Evolutionary conservation across 371 early-diverging fungal genomes (phyloP).

Genomic region (Rhizopus delemar): DNA sequence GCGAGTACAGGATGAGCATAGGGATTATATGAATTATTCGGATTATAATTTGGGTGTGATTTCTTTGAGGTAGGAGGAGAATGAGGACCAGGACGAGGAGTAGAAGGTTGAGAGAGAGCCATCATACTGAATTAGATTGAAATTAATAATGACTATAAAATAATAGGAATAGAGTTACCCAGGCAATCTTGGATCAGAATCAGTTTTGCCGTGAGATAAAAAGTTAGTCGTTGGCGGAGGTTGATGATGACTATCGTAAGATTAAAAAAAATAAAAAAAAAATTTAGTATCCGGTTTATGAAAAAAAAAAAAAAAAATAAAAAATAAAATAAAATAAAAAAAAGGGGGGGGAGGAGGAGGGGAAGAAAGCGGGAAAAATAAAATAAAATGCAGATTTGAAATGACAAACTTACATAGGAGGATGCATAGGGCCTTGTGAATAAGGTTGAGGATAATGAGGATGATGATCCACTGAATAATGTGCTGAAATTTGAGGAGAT

Average conservation of each 20-base stretch:
- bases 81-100: slow-evolving; percentile 41
- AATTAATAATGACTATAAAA: slow-evolving; percentile 7
- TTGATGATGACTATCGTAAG: slow-evolving; percentile 27
- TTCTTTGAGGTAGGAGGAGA: slow-evolving; percentile 27
- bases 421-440: slow-evolving; percentile 34
- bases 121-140: slow-evolving; percentile 34
- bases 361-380: slow-evolving; percentile 3
- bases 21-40: slow-evolving; percentile 29
- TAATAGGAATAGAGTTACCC: slow-evolving; percentile 31
- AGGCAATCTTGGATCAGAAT: slow-evolving; percentile 45
- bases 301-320: not conserved
- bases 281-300: not conserved
- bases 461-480: slow-evolving; percentile 30
- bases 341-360: not conserved
- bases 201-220: slow-evolving; percentile 29
- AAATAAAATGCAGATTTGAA: slow-evolving; percentile 5
- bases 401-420: slow-evolving; percentile 36
- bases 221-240: slow-evolving; percentile 29
- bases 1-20: slow-evolving; percentile 32
- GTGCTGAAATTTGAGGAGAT: slow-evolving; percentile 33
- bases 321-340: slow-evolving; percentile 14
- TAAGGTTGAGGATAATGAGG: slow-evolving; percentile 27
- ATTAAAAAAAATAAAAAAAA: slow-evolving; percentile 4
- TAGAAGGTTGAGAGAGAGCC: slow-evolving; percentile 50
- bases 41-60: slow-evolving; percentile 23